phyloP scores from a whole-genome alignment of 345 rosid genomes.

The Syzygium aqueum region DNA sequence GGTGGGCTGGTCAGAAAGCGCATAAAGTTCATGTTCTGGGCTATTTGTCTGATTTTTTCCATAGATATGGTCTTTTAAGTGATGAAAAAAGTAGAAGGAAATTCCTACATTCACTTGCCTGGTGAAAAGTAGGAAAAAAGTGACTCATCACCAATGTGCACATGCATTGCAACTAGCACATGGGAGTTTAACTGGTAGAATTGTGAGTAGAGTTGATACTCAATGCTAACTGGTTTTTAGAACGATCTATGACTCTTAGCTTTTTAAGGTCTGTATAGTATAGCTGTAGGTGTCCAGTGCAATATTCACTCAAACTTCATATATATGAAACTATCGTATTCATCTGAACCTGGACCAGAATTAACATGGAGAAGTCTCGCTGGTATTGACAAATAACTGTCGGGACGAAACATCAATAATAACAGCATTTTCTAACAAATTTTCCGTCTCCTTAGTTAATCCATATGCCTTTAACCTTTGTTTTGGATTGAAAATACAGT shows the following conservation, averaged over 20 bases:
- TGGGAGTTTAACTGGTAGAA: neutral
- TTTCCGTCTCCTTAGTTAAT: neutral
- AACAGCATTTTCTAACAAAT: neutral
- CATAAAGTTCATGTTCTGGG: neutral
- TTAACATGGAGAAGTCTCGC: neutral
- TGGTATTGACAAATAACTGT: neutral
- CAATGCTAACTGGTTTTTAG: neutral
- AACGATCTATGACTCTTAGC: neutral
- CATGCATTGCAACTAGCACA: neutral
- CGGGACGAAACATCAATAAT: neutral
- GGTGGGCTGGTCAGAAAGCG: neutral
- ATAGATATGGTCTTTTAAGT: neutral
- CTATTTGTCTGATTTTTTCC: neutral
- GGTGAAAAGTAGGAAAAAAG: neutral
- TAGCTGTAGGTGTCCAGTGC: neutral
- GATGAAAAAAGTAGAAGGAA: neutral
- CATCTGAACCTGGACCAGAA: neutral
- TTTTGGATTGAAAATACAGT: neutral
- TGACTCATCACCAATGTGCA: neutral
- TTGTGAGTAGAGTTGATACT: neutral
- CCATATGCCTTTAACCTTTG: neutral
- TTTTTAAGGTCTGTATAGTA: neutral
- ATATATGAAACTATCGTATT: neutral
- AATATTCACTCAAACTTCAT: neutral
- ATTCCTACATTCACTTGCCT: neutral